phyloP scores from a whole-genome alignment of 306 rosid species.

The Acmispon strigosus region DNA sequence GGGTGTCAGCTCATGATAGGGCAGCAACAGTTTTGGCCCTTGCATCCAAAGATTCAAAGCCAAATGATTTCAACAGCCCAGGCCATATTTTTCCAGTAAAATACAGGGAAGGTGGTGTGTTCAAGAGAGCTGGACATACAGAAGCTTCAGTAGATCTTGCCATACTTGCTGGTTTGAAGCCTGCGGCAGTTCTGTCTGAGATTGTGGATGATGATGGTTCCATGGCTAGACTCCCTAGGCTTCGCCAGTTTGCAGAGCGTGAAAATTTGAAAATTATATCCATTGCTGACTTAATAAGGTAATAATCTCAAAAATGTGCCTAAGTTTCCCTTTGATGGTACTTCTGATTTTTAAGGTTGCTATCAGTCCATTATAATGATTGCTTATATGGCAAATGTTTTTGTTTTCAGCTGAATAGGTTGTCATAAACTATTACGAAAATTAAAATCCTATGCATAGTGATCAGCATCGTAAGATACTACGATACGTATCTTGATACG shows the following conservation, averaged over 20 bases:
- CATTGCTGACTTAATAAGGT: constrained; percentile 91
- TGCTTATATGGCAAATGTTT: no score
- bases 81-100: constrained; percentile 93
- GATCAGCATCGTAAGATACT: no score
- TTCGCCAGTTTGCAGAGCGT: constrained; percentile 62
- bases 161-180: constrained; percentile 78
- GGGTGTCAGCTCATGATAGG: constrained; percentile 92
- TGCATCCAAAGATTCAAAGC: constrained; percentile 78
- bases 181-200: constrained; percentile 79
- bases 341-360: neutral
- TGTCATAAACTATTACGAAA: no score
- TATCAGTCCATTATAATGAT: neutral
- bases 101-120: constrained; percentile 89
- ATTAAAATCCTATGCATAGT: no score
- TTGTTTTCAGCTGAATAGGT: no score
- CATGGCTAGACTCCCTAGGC: constrained; percentile 94
- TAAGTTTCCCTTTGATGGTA: neutral
- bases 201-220: constrained; percentile 98
- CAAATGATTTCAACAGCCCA: constrained; percentile 88
- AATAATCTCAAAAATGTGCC: neutral
- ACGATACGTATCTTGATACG: no score
- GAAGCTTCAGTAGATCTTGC: constrained; percentile 96
- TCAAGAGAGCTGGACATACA: constrained; percentile 97
- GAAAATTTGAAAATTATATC: constrained; percentile 85
- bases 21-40: constrained; percentile 85